A percentile compares a stretch with the other conserved stretches of the same genome.
Evolutionary conservation across 177 flowering plant species (phyloP).

Genomic region (Vitis hybrid): DNA sequence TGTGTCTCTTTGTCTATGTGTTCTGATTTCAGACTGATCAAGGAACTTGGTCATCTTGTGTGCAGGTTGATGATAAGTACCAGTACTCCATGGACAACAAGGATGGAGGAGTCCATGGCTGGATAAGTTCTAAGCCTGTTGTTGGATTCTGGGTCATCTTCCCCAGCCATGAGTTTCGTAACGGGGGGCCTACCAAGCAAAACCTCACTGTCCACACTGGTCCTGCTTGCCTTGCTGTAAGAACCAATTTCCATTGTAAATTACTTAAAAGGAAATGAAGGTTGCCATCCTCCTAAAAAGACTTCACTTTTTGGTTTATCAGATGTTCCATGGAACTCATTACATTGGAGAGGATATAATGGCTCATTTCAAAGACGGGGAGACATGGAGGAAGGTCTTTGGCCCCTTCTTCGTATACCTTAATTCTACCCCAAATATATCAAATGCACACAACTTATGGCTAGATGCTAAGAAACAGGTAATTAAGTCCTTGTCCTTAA

Average conservation of each 20-base stretch:
- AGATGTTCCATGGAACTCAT: conserved; percentile 67
- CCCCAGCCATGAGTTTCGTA: conserved; percentile 62
- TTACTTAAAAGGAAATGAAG: not conserved
- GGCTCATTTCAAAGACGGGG: conserved; percentile 50
- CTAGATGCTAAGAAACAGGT: conserved; percentile 62
- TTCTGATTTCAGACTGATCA: no score
- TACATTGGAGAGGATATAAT: conserved; percentile 48
- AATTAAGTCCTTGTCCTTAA: not conserved
- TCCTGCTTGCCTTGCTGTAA: conserved; percentile 56
- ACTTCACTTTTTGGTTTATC: conserved; percentile 8
- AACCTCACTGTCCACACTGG: conserved; percentile 63
- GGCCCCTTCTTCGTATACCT: conserved; percentile 64
- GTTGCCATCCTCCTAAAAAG: not conserved
- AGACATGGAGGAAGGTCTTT: conserved; percentile 62
- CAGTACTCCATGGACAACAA: conserved; percentile 62
- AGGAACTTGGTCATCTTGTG: not conserved
- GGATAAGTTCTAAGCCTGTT: conserved; percentile 50
- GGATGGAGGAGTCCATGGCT: conserved; percentile 68
- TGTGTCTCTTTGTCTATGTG: not conserved
- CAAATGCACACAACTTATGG: conserved; percentile 44
- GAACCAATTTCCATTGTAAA: not conserved
- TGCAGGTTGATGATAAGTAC: conserved; percentile 75
- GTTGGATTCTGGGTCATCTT: conserved; percentile 65
- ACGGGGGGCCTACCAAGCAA: conserved; percentile 72
- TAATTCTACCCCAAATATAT: conserved; percentile 34